Evolutionary conservation across 257 asterid species (phyloP).

Genomic region (Gynochthodes officinalis): DNA sequence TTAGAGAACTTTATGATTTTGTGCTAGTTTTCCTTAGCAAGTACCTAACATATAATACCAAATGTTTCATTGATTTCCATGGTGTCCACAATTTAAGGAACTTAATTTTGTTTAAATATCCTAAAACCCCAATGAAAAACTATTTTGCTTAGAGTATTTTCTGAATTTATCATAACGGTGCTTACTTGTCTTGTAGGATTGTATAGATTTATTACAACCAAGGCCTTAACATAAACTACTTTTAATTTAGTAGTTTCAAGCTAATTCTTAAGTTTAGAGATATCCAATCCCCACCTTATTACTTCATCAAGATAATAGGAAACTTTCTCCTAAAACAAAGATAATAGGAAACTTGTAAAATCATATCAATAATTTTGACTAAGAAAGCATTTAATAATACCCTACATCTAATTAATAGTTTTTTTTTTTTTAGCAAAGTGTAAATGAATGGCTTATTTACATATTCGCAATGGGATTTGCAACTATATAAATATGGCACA

Average conservation of each 20-base stretch:
- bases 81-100: not conserved
- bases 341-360: constrained; percentile 77
- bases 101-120: too few species aligned
- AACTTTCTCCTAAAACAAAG: too few species aligned
- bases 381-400: constrained; percentile 12
- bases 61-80: constrained; percentile 9
- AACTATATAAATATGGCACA: not conserved
- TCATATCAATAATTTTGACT: constrained; percentile 4
- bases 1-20: constrained; percentile 91
- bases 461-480: not conserved
- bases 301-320: constrained; percentile 97
- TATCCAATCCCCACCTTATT: constrained; percentile 91
- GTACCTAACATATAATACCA: constrained; percentile 31
- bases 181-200: constrained; percentile 97
- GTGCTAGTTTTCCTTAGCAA: constrained; percentile 61
- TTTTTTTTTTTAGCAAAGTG: not conserved
- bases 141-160: constrained; percentile 49
- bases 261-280: constrained; percentile 74
- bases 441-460: not conserved
- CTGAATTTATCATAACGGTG: constrained; percentile 49
- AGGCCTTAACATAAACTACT: constrained; percentile 69
- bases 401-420: not conserved
- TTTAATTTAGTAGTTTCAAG: constrained; percentile 72
- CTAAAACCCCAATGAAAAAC: not conserved
- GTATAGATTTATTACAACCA: constrained; percentile 97